Percentiles rank a stretch among this genome's conserved stretches.
phyloP scores from a whole-genome alignment of 2,329 filamentous ascomycete genomes.

The Exophiala aquamarina region DNA sequence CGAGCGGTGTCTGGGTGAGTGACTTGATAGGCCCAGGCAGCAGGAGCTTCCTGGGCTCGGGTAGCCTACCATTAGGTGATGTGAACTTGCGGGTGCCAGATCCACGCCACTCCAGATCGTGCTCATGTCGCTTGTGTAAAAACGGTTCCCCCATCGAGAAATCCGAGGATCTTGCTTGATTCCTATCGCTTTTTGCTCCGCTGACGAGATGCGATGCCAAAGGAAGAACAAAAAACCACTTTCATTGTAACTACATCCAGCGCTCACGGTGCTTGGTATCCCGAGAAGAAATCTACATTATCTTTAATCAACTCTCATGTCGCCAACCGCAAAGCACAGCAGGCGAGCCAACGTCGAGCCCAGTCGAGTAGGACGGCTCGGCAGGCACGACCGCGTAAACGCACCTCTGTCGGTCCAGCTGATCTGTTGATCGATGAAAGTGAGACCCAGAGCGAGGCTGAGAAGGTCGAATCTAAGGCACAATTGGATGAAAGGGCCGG shows the following conservation, averaged over 20 bases:
- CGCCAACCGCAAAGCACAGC: conserved; percentile 1
- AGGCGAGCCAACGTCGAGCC: background rate
- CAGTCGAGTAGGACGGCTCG: background rate
- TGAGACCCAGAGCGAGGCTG: too few relatives aligned
- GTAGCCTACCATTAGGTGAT: too few relatives aligned
- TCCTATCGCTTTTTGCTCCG: background rate
- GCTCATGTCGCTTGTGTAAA: background rate
- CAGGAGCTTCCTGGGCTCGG: too few relatives aligned
- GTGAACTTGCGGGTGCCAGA: too few relatives aligned
- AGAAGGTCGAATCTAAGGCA: too few relatives aligned
- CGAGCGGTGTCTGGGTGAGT: too few relatives aligned
- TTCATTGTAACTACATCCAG: conserved; percentile 3
- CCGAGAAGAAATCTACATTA: background rate
- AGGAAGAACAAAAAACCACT: conserved; percentile 1
- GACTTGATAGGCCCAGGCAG: too few relatives aligned
- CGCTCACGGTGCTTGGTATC: conserved; percentile 4
- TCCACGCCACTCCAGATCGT: too few relatives aligned
- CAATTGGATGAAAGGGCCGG: too few relatives aligned
- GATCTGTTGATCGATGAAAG: too few relatives aligned
- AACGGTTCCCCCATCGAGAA: conserved; percentile 3
- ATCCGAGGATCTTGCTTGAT: background rate
- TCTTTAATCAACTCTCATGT: conserved; percentile 4
- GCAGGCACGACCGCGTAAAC: too few relatives aligned
- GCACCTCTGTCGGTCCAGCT: too few relatives aligned
- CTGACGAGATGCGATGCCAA: conserved; percentile 1